Percentiles rank a stretch among this genome's conserved stretches.
These are phyloP conservation scores for Hyaloperonospora arabidopsidis DNA, from an alignment of 352 stramenopile species.

Conservation along the genomic window DNA sequence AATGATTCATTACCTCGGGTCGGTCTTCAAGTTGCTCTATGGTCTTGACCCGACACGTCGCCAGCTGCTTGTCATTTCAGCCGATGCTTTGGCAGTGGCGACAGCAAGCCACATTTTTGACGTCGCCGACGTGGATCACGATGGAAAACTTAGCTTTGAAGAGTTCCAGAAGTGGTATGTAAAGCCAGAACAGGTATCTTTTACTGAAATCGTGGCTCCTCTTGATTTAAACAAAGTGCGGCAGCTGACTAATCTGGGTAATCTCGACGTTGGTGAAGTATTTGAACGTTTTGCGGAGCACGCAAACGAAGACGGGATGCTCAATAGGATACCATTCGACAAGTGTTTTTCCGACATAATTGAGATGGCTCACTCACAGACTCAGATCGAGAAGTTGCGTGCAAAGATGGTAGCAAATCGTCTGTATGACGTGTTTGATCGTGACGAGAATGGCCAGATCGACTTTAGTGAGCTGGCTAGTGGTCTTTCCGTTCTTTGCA, in stretches of 20 bases:
- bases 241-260: constrained; percentile 74
- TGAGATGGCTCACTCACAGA: constrained; percentile 53
- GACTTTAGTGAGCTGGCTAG: constrained; percentile 84
- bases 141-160: constrained; percentile 76
- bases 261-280: constrained; percentile 76
- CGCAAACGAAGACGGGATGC: constrained; percentile 46
- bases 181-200: constrained; percentile 52
- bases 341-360: constrained; percentile 68
- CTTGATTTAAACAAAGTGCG: constrained; percentile 78
- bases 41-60: constrained; percentile 54
- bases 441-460: constrained; percentile 66
- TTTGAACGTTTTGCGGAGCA: constrained; percentile 80
- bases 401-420: constrained; percentile 67
- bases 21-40: constrained; percentile 77
- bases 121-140: constrained; percentile 76
- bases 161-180: constrained; percentile 85
- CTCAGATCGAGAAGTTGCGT: constrained; percentile 53
- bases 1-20: constrained; percentile 81
- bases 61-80: constrained; percentile 48
- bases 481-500: constrained; percentile 79
- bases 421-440: constrained; percentile 76
- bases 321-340: constrained; percentile 64
- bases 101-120: constrained; percentile 82
- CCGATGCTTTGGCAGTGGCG: constrained; percentile 51
- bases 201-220: constrained; percentile 64